Evolutionary conservation across 2,329 filamentous ascomycete genomes (phyloP), one percentile per base, ranked within the genome.

Genomic region (Fusarium napiforme): DNA sequence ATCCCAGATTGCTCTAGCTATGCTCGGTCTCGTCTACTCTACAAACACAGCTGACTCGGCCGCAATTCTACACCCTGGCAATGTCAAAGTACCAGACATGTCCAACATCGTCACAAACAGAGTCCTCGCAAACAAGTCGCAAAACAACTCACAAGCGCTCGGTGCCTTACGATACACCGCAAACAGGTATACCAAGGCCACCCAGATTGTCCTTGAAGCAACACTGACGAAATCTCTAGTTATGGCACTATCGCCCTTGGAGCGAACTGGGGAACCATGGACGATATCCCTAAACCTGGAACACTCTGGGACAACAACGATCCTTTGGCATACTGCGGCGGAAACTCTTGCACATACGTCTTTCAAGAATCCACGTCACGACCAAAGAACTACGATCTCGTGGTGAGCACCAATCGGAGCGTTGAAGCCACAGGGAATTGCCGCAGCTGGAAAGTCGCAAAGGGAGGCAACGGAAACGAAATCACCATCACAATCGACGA

Each of bases 1-100:
- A 58, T 81, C 84, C 7, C 84, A 86, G 78, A 77, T 83, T 40
- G 84, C 81, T 6, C 77, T 86, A 12, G 84, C 85, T 1, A 81
- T 82, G 37, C 74, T 87, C 0, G 82, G 81, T 26, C 76, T 87
- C 5, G 83, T 82, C 2, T 87, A 85, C 64, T 80, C 83, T 2
- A 81, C 84, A 47, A 84, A 85, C 21, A 71, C 79, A 4, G 80
- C 83, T n/a, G 78, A 81, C 26, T 78, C 74, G 1, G 55, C 74
- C 3, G 78, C 83, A 7, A 67, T 84, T 9, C 77, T 82, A 3
- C 72, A 53, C 3, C 73, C 77, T 0, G 84, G 84, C 2, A 76
- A 78, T 14, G 80, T 85, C 2, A 77, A 80, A 0, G 75, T 85
- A 8, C 76, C 84, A 2, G 77, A 83, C 57, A 75, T 87, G 78